phyloP scores from a whole-genome alignment of 106 monocot genomes.

The Apostasia shenzhenica region DNA sequence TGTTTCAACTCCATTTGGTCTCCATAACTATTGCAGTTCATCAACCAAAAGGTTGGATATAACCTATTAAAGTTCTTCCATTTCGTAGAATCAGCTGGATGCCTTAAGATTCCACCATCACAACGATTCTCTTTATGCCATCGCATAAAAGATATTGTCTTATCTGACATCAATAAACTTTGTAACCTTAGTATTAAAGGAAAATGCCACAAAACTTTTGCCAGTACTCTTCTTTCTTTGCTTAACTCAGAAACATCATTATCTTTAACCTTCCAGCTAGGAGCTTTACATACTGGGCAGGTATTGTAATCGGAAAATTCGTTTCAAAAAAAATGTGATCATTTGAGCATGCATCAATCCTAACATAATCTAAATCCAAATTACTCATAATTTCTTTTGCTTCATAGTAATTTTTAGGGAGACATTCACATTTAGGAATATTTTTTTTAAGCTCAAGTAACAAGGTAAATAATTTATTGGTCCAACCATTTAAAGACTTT shows the following conservation, averaged over 20 bases:
- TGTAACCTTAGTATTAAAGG: slow-evolving; percentile 8
- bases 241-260: neutral
- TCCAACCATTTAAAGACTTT: slow-evolving; percentile 9
- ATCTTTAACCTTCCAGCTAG: neutral
- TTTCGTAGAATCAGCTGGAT: neutral
- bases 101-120: slow-evolving; percentile 3
- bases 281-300: neutral
- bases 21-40: slow-evolving; percentile 13
- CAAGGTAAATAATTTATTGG: slow-evolving; percentile 8
- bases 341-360: slow-evolving; percentile 8
- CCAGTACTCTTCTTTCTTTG: neutral
- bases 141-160: neutral
- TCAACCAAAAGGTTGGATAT: neutral
- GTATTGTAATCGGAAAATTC: neutral
- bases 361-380: neutral
- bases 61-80: slow-evolving; percentile 4
- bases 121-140: slow-evolving; percentile 11
- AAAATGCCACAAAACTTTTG: slow-evolving; percentile 6
- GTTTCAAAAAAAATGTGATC: slow-evolving; percentile 11
- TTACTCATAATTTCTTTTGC: neutral
- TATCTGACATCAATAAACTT: slow-evolving; percentile 6
- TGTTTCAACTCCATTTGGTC: slow-evolving; percentile 3
- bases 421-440: neutral
- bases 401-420: neutral
- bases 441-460: neutral